Base-by-base conservation (phyloP, 768 basidiomycete genomes). In the Infundibulicybe gibba region DNA sequence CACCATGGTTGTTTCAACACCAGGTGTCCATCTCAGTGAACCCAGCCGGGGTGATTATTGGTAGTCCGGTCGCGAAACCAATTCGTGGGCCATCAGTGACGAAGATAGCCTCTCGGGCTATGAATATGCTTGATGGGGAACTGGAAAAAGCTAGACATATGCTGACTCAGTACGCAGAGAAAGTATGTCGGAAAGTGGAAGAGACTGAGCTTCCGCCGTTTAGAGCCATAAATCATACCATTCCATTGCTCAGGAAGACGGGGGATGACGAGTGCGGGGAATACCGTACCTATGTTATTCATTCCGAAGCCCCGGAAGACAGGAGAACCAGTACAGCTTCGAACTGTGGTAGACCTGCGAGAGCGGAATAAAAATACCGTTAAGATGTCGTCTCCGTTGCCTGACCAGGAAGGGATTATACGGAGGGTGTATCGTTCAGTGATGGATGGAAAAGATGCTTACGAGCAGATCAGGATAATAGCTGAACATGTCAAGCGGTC, bases 201-300 rank as follows among this genome's bases (percentile, higher is more conserved):
- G 62, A 69, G 8, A 67, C 63, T 0, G 58, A 56, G 0, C 41
- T 72, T 6, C 74, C 76, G 0, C 72, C 70, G 0, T 41, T 72
- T 3, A 30, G 66, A 1, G 68, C 48, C 0, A 67, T 76, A 1
- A 76, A 77, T 48, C 72, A 77, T 46, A 38, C 45, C 0, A 74
- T 77, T 1, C 68, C 65, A 0, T 47, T 77, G 48, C 20, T 46
- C 63, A 1, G 62, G 62, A 0, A 52, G 56, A 0, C 66, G 64
- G 66, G 41, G 64, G n/a, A 60, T 68, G 8, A 55, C 58, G 0
- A 62, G 54, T 4, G 55, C 63, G 13, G 45, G 58, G 0, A 77
- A 67, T 31, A 62, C 64, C 0, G 60, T 64, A 0, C 73, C 72
- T 0, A 62, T 74, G 60, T 13, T 53, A 13, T 46, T 48, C 15